These are phyloP conservation scores for Poa annua DNA, from an alignment of 176 grass and related monocot genomes.

Conservation along the genomic window DNA sequence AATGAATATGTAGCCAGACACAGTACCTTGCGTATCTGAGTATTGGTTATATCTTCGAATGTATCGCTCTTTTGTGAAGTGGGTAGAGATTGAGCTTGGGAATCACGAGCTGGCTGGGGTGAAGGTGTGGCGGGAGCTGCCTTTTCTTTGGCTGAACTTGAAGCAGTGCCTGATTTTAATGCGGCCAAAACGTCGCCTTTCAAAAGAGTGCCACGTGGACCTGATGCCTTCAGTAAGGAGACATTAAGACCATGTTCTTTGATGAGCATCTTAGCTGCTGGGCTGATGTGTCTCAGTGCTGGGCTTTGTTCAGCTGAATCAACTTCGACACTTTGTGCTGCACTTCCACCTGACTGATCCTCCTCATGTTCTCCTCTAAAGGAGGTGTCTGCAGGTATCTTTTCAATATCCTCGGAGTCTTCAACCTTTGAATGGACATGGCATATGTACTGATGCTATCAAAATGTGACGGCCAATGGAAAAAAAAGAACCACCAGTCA, in stretches of 20 bases:
- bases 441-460: neutral
- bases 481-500: slow-evolving; percentile 7
- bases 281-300: slow-evolving; percentile 76
- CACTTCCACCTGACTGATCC: slow-evolving; percentile 47
- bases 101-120: slow-evolving; percentile 50
- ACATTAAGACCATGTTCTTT: slow-evolving; percentile 69
- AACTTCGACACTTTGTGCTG: slow-evolving; percentile 38
- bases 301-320: slow-evolving; percentile 46
- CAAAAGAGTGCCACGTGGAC: slow-evolving; percentile 95
- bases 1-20: slow-evolving; percentile 39
- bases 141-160: slow-evolving; percentile 56
- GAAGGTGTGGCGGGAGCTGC: slow-evolving; percentile 42
- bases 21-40: slow-evolving; percentile 91
- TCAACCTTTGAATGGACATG: slow-evolving; percentile 73
- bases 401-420: slow-evolving; percentile 73
- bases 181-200: slow-evolving; percentile 88
- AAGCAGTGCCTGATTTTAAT: slow-evolving; percentile 63
- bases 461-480: slow-evolving; percentile 25
- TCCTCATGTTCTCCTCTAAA: slow-evolving; percentile 65
- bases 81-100: slow-evolving; percentile 37
- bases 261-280: slow-evolving; percentile 89
- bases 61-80: slow-evolving; percentile 47
- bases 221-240: slow-evolving; percentile 78
- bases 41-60: slow-evolving; percentile 86
- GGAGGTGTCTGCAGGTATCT: slow-evolving; percentile 70